Evolutionary conservation across 805 yeast genomes (phyloP).

Genomic region (Metschnikowia colocasiae): DNA sequence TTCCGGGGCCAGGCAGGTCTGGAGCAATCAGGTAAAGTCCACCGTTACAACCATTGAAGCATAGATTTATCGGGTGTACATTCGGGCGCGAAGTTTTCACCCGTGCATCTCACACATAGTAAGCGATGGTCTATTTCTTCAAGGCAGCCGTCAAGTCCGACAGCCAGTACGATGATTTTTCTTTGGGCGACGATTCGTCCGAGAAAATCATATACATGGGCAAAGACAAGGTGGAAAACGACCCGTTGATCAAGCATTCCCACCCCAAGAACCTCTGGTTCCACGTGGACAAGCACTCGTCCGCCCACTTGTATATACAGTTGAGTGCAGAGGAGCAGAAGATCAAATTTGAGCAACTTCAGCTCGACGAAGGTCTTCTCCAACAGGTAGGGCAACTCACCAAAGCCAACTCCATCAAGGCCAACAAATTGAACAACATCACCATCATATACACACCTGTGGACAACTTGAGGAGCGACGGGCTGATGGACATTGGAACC

Average conservation of each 20-base stretch:
- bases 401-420: slow-evolving; percentile 73
- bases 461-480: slow-evolving; percentile 61
- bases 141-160: slow-evolving; percentile 12
- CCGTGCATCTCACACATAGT: neutral
- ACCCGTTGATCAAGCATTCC: slow-evolving; percentile 53
- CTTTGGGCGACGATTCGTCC: slow-evolving; percentile 9
- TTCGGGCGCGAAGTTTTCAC: neutral
- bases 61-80: too few species aligned
- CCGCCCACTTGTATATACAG: slow-evolving; percentile 74
- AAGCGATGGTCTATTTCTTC: slow-evolving; percentile 19
- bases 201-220: slow-evolving; percentile 55
- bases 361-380: slow-evolving; percentile 43
- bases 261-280: slow-evolving; percentile 72
- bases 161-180: slow-evolving; percentile 18
- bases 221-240: slow-evolving; percentile 66
- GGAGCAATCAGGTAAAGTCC: too few species aligned
- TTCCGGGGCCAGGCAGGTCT: too few species aligned
- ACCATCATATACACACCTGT: slow-evolving; percentile 73
- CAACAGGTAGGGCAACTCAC: slow-evolving; percentile 61
- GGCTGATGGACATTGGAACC: slow-evolving; percentile 74
- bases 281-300: slow-evolving; percentile 71
- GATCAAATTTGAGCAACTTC: slow-evolving; percentile 37
- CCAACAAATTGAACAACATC: slow-evolving; percentile 63
- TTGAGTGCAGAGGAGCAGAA: slow-evolving; percentile 45
- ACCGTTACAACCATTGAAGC: too few species aligned